Percentiles rank a stretch among this genome's conserved stretches.
Conservation (phyloP, 208 protist genomes). For the Leishmania tropica region DNA sequence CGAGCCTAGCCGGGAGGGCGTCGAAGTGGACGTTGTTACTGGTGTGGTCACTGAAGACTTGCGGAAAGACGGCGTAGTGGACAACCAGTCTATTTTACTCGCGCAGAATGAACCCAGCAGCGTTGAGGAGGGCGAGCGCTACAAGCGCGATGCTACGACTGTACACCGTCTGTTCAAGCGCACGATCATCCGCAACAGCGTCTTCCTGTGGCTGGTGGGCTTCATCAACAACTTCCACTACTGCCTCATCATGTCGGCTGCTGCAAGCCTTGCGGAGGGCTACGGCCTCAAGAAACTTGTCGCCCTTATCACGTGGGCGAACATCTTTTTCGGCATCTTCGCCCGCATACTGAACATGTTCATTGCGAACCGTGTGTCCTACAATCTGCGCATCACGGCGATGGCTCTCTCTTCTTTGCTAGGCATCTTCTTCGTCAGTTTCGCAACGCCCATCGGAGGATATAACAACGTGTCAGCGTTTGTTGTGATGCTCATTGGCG, state of each 20-base stretch:
- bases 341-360: slow-evolving; percentile 79
- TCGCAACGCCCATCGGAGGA: slow-evolving; percentile 52
- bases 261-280: slow-evolving; percentile 41
- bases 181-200: slow-evolving; percentile 33
- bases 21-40: not conserved
- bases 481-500: slow-evolving; percentile 69
- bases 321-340: slow-evolving; percentile 88
- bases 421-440: slow-evolving; percentile 82
- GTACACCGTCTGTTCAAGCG: not conserved
- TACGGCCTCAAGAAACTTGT: slow-evolving; percentile 74
- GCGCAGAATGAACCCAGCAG: not conserved
- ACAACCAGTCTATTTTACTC: not conserved
- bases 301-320: slow-evolving; percentile 72
- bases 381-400: slow-evolving; percentile 73
- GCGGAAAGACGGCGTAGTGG: not conserved
- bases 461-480: slow-evolving; percentile 58
- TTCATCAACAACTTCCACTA: slow-evolving; percentile 94
- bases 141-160: slow-evolving; percentile 1
- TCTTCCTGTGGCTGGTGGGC: slow-evolving; percentile 67
- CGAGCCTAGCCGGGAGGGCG: not conserved
- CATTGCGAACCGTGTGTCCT: slow-evolving; percentile 59
- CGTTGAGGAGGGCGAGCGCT: not conserved
- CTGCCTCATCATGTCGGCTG: slow-evolving; percentile 75
- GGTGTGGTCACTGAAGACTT: not conserved
- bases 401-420: slow-evolving; percentile 49